Evolutionary conservation across 768 basidiomycete species (phyloP).

Genomic region (Termitomyces bulborhizus): DNA sequence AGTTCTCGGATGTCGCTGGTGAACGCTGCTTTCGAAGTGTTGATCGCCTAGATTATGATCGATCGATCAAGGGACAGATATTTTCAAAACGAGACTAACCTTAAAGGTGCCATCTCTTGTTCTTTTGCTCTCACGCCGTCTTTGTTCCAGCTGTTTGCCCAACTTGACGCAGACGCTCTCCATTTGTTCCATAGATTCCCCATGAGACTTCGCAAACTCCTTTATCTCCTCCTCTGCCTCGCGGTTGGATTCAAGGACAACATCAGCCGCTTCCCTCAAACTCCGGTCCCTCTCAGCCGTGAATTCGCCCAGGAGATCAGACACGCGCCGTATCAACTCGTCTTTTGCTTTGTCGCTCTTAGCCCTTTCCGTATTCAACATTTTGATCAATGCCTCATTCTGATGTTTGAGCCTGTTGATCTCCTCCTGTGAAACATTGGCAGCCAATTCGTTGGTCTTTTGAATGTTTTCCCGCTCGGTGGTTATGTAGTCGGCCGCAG

Average conservation of each 20-base stretch:
- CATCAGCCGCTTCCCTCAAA: slow-evolving; percentile 50
- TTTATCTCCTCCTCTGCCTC: slow-evolving; percentile 46
- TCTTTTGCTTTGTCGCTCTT: slow-evolving; percentile 65
- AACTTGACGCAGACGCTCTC: slow-evolving; percentile 36
- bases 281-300: slow-evolving; percentile 61
- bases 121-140: slow-evolving; percentile 44
- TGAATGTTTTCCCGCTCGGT: slow-evolving; percentile 45
- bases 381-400: slow-evolving; percentile 53
- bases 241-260: slow-evolving; percentile 49
- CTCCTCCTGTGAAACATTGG: slow-evolving; percentile 43
- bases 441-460: slow-evolving; percentile 43
- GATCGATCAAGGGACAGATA: slow-evolving; percentile 1
- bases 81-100: slow-evolving; percentile 26
- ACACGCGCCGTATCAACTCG: slow-evolving; percentile 71
- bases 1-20: slow-evolving; percentile 37
- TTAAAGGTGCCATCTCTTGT: slow-evolving; percentile 54
- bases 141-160: slow-evolving; percentile 33
- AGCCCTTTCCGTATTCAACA: slow-evolving; percentile 61
- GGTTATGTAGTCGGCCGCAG: slow-evolving; percentile 51
- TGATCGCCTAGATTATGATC: slow-evolving; percentile 30
- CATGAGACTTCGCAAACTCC: slow-evolving; percentile 43
- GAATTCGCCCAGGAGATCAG: slow-evolving; percentile 66
- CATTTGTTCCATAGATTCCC: slow-evolving; percentile 34
- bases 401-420: slow-evolving; percentile 61
- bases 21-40: slow-evolving; percentile 32